Evolutionary conservation across 768 basidiomycete species (phyloP), one percentile per base, ranked within the genome.

Genomic region (Antrodiella citrinella): DNA sequence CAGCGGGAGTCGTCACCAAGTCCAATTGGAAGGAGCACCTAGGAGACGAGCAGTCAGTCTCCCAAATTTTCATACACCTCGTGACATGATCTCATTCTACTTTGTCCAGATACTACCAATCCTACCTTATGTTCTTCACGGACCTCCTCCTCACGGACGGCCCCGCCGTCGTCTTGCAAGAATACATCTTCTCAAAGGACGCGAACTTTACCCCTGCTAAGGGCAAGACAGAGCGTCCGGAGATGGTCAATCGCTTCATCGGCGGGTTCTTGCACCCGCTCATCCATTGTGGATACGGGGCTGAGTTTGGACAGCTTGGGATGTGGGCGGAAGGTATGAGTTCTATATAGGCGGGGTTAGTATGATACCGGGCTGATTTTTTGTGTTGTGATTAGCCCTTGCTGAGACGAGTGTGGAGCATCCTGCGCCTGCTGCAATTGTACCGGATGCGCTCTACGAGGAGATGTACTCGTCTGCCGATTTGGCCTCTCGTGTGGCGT

Each of bases 251-350:
- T 42, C 74, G 83, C 9, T 73, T 81, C 53, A 30, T 82, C 12
- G 70, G 70, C 1, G 82, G 80, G 2, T 58, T 83, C 4, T 21
- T 86, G 3, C 85, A 88, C 56, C 80, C 84, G 0, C 49, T 85
- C 38, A 85, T 87, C 43, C 81, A 86, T 56, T 55, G 67, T 2
- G 84, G 81, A 12, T 77, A 78, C 61, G 84, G 82, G 2, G 62
- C 74, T 2, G 85, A 86, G 60, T 85, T 85, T 52, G 69, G 72
- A 11, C 51, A 82, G 20, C 73, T 76, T 5, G 84, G 82, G 0
- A 62, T 84, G 44, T 62, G 78, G 1, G 77, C 77, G 1, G 84
- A 87, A 69, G 85, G 84, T 83, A 48, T 24, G 3, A 4, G 21
- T 11, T 19, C 43, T 19, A 21, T 15, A 40, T 22, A 10, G 35